Conservation (phyloP, 257 asterid genomes). For the Penstemon newberryi region DNA sequence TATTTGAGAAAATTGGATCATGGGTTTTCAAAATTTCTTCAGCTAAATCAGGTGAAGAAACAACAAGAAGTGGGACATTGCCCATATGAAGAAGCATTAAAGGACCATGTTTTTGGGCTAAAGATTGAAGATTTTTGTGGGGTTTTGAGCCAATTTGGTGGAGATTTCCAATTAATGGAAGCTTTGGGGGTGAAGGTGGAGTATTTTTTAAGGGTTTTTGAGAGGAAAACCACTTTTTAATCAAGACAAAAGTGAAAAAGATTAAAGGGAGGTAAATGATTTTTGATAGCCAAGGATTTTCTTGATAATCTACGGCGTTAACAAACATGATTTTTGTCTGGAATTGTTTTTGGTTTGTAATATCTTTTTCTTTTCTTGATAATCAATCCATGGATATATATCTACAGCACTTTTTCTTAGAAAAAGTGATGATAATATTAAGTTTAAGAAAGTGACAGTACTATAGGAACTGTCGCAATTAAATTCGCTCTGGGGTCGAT, state of each 20-base stretch:
- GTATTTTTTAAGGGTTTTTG: slow-evolving; percentile 32
- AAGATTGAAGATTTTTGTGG: slow-evolving; percentile 32
- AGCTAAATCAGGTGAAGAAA: slow-evolving; percentile 41
- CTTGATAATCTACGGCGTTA: not conserved
- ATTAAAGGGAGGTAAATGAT: not conserved
- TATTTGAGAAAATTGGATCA: slow-evolving; percentile 43
- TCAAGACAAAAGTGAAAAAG: not conserved
- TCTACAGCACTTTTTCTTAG: too few relatives aligned
- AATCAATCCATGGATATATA: too few relatives aligned
- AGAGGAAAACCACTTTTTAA: not conserved
- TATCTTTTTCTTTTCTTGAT: too few relatives aligned
- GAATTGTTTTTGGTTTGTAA: too few relatives aligned
- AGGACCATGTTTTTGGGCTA: slow-evolving; percentile 44
- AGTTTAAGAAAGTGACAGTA: too few relatives aligned
- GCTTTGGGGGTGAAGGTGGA: slow-evolving; percentile 53
- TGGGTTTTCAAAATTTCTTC: slow-evolving; percentile 45
- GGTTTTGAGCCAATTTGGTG: slow-evolving; percentile 48
- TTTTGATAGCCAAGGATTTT: slow-evolving; percentile 7
- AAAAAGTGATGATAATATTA: too few relatives aligned
- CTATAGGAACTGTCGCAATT: too few relatives aligned
- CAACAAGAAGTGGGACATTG: slow-evolving; percentile 41
- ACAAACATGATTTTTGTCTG: not conserved
- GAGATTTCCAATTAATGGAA: slow-evolving; percentile 45
- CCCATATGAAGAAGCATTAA: slow-evolving; percentile 51
- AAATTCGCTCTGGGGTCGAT: too few relatives aligned